Evolutionary conservation across 305 asterid genomes (phyloP), one percentile per base, ranked within the genome.

Genomic region (Coffea humblotiana): DNA sequence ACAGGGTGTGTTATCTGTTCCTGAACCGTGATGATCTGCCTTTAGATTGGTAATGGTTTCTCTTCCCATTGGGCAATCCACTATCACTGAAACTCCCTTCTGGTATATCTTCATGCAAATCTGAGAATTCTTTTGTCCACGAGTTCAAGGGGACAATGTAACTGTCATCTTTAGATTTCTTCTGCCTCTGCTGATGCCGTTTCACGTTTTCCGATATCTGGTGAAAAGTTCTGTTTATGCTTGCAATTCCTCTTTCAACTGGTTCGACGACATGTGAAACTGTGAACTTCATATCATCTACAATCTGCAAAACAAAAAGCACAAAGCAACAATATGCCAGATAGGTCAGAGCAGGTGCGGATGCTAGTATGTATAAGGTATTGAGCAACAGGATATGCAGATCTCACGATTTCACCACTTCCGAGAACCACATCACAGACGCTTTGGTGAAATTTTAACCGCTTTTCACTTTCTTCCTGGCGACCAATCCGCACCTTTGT

Each of bases 241-340:
- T 94, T 25, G 99, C 94, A 27, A 95, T 74, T 32, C 99, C 98
- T 86, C 99, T 88, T 88, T 95, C 99, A 87, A 89, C 97, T 47
- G 99, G 99, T 72, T 93, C 97, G 43, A 90, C 96, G 4, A 92
- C 97, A 60, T 93, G 97, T 4, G 97, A 89, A 78, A 93, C 98
- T 76, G 99, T 93, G 96, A 87, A 95, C 93, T 88, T 91, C 98
- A 93, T 92, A 90, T 93, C 98, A 87, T 93, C 98, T 23, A 90
- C 97, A 75, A 95, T 95, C 98, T 95, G 77, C 64, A 83, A 68
- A 74, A 80, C 37, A 56, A 27, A 72, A 78, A 75, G 74, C 61
- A 74, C 19, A 78, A 58, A 70, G 60, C 63, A 69, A 65, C 21
- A 72, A 56, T 60, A 18, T 45, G 40, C 21, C 43, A 19, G 40